Evolutionary conservation across 208 protist species (phyloP).

Genomic region (Crithidia bombi): DNA sequence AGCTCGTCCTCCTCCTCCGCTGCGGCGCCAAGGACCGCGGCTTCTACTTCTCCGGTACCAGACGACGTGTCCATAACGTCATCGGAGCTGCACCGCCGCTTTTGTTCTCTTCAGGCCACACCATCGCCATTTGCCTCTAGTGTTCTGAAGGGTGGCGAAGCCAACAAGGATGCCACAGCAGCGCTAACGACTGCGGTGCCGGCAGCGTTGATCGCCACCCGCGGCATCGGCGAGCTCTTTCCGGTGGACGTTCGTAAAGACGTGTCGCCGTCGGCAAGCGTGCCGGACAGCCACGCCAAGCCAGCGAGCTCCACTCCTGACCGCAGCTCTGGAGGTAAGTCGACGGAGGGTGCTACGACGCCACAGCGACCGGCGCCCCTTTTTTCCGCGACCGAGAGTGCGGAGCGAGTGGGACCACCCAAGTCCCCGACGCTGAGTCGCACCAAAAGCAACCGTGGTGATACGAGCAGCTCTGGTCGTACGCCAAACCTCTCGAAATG

Average conservation of each 20-base stretch:
- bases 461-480: neutral
- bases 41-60: neutral
- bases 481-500: no score
- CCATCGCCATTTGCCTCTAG: neutral
- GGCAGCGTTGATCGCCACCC: neutral
- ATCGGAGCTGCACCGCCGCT: neutral
- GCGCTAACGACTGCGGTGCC: neutral
- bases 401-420: neutral
- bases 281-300: neutral
- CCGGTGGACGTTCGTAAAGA: neutral
- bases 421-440: neutral
- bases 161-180: neutral
- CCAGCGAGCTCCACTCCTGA: neutral
- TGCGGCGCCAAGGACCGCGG: neutral
- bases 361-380: neutral
- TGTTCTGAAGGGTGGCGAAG: neutral
- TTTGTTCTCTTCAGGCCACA: neutral
- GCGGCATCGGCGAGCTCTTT: slow-evolving; percentile 2
- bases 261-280: neutral
- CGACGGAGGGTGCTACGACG: neutral
- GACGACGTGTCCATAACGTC: neutral
- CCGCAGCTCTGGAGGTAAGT: no score
- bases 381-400: slow-evolving; percentile 3
- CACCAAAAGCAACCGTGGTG: neutral
- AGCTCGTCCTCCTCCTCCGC: neutral